Evolutionary conservation across 1,284 basidiomycete genomes (phyloP), one percentile per base, ranked within the genome.

Genomic region (Chalciporus sp.): DNA sequence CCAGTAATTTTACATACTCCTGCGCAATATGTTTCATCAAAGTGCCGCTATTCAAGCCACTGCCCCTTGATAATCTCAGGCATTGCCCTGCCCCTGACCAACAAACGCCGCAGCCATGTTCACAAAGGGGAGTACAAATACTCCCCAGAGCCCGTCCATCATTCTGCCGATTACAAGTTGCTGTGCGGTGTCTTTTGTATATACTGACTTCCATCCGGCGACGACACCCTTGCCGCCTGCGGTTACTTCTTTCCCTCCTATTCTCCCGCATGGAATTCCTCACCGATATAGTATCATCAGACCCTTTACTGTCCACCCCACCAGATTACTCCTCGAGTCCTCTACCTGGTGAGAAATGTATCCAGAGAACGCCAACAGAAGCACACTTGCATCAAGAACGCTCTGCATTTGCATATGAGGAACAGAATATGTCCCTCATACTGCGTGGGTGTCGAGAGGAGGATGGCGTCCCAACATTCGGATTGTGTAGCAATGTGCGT

Each of bases 281-380:
- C 29, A 43, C 53, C 9, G 50, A 61, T 31, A 51, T 53, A 45
- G 62, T 53, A 29, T 66, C 67, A 53, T 70, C 67, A 23, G 60
- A 51, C 11, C 71, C 72, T 51, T 63, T 68, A 1, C 54, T 68
- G 5, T 66, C 70, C 40, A 51, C 61, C 19, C 69, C 63, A 31
- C 71, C 71, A 9, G 62, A 68, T 41, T 73, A 73, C 51, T 74
- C 71, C 35, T 71, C 59, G 6, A 68, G 63, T 12, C 71, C 64
- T 2, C 52, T 73, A 19, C 63, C 62, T 4, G 73, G 70, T 17
- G 73, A 73, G 37, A 51, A 61, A 43, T 65, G 58, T 29, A 70
- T 73, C 20, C 66, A 73, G 43, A 62, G 56, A 37, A 63, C 72
- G 12, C 72, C 72, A 20, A 61, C 42, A 23, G 44, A 53, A 19